Conservation (phyloP, 768 basidiomycete species). For the Panus rudis region DNA sequence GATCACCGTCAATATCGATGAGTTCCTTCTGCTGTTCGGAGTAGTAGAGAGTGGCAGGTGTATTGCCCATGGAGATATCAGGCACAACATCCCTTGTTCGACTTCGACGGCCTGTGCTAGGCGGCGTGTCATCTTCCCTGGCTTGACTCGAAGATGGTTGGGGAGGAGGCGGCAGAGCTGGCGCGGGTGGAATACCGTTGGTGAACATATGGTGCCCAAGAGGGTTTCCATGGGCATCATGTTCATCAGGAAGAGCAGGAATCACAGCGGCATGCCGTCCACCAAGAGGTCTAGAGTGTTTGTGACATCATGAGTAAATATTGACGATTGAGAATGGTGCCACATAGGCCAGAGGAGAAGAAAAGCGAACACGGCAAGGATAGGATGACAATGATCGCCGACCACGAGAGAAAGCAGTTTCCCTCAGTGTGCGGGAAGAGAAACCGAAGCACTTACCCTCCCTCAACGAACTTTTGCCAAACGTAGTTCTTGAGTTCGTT, state of each 20-base stretch:
- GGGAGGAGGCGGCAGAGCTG: background rate
- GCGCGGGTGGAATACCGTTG: background rate
- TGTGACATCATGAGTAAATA: slow-evolving; percentile 10
- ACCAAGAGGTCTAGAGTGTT: slow-evolving; percentile 54
- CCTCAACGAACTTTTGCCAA: slow-evolving; percentile 81
- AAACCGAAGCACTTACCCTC: slow-evolving; percentile 56
- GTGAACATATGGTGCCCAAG: background rate
- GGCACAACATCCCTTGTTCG: no score
- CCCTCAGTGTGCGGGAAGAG: background rate
- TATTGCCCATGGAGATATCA: background rate
- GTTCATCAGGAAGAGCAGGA: slow-evolving; percentile 72
- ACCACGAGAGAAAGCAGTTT: background rate
- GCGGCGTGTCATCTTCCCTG: no score
- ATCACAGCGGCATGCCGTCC: slow-evolving; percentile 79
- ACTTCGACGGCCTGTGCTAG: no score
- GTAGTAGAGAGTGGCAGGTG: slow-evolving; percentile 2
- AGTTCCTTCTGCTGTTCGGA: slow-evolving; percentile 9
- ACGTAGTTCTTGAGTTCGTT: slow-evolving; percentile 72
- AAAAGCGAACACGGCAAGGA: background rate
- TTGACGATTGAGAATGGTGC: slow-evolving; percentile 5
- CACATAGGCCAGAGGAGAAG: background rate
- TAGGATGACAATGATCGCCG: background rate
- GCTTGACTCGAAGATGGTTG: no score
- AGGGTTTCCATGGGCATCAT: slow-evolving; percentile 12
- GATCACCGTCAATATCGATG: slow-evolving; percentile 8